A percentile compares a stretch with the other conserved stretches of the same genome.
phyloP scores from a whole-genome alignment of 2,329 filamentous ascomycete species.

The Grosmannia serpens region DNA sequence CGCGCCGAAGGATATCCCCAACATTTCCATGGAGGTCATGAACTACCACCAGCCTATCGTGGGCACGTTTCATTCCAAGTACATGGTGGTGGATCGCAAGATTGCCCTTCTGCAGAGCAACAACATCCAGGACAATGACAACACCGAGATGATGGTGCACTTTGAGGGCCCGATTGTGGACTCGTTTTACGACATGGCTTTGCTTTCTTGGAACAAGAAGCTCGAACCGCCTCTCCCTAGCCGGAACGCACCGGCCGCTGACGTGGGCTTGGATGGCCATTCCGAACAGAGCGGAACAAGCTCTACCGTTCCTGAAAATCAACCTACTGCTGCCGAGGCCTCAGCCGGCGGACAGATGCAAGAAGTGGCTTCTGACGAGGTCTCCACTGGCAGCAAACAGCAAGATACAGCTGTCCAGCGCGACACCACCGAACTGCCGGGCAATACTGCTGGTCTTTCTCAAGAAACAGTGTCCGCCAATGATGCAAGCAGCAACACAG shows the following conservation, averaged over 20 bases:
- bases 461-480: not conserved
- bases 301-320: not conserved
- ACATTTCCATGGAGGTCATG: conserved; percentile 60
- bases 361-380: not conserved
- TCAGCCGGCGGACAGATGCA: not conserved
- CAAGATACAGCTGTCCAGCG: not conserved
- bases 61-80: conserved; percentile 69
- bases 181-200: conserved; percentile 60
- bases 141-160: conserved; percentile 70
- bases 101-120: conserved; percentile 65
- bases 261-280: conserved; percentile 13
- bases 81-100: conserved; percentile 62
- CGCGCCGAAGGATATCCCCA: conserved; percentile 51
- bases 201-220: conserved; percentile 59
- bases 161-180: conserved; percentile 68
- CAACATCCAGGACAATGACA: conserved; percentile 70
- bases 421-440: not conserved
- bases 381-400: not conserved
- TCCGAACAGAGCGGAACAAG: conserved; percentile 1
- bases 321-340: not conserved
- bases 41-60: conserved; percentile 60
- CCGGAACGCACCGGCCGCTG: conserved; percentile 35
- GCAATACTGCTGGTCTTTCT: no score
- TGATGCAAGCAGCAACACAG: not conserved
- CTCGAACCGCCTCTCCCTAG: conserved; percentile 49